Base-by-base conservation (phyloP, 331 rosid genomes). In the Dryas integrifolia region DNA sequence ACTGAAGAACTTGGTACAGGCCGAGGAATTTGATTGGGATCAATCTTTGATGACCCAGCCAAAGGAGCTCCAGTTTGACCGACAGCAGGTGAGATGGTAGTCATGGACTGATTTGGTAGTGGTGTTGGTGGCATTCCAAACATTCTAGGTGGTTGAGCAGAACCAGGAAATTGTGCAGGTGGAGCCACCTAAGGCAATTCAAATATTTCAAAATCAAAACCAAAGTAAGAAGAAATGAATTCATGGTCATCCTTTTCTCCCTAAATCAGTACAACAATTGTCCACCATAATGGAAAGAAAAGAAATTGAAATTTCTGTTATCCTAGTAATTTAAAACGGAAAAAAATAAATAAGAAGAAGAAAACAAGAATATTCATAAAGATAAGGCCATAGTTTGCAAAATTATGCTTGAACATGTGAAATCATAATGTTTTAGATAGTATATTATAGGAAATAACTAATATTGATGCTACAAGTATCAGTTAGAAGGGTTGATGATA, bases 21-120 rank as follows among this genome's bases (percentile, higher is more conserved):
- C 82, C 96, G 79, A 55, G 98, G 98, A 85, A 95, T 89, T 85
- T 95, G 98, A 87, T 88, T 95, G 58, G 98, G 98, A 77, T 89
- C 98, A 52, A 95, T 95, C 82, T 88, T 95, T 30, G 98, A 88
- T 67, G 96, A 86, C 65, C 95, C 95, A 55, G 89, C 85, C 81
- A 85, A 76, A 30, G 98, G 95, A 67, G 92, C 90, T 85, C 96
- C 98, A 39, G 94, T 81, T 82, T 89, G 97, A 85, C 96, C 90
- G 61, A 87, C 82, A 13, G 88, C 84, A 69, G 96, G 88, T 61
- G 95, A 84, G 69, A 93, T 89, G 43, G 97, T 77, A 59, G 96
- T 83, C 97, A 95, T 91, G 41, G 97, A 89, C 79, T 95, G 98
- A 81, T 91, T 94, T 78, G 91, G 92, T 65, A 85, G 48, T 65